Conservation (phyloP, 1,284 basidiomycete genomes). For the Somion occarium region DNA sequence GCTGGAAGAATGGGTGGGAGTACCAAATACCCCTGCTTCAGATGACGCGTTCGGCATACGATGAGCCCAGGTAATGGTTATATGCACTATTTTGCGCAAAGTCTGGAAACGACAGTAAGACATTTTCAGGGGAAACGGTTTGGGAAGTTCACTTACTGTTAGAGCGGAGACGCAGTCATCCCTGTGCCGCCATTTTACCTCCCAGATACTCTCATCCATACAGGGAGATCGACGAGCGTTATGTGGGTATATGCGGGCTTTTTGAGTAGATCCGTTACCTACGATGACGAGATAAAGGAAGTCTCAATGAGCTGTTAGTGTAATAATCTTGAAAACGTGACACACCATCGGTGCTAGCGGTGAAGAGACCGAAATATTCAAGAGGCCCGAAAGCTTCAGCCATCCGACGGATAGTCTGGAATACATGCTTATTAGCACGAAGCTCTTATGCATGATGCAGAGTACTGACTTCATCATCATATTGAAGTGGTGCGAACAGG, state of each 20-base stretch:
- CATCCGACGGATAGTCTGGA: constrained; percentile 43
- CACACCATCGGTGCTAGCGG: constrained; percentile 3
- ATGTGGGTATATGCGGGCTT: constrained; percentile 37
- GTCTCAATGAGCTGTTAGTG: background rate
- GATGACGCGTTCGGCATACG: constrained; percentile 19
- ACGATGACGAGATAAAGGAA: background rate
- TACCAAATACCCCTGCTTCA: constrained; percentile 59
- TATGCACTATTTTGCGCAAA: constrained; percentile 59
- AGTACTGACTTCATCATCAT: constrained; percentile 52
- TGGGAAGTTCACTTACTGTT: constrained; percentile 38
- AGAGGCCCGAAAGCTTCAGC: constrained; percentile 51
- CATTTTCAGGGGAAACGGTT: background rate
- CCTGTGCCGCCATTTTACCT: constrained; percentile 71
- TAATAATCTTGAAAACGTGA: background rate
- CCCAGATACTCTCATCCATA: constrained; percentile 64
- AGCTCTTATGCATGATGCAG: background rate
- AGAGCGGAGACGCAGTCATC: constrained; percentile 69
- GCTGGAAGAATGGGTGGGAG: constrained; percentile 7
- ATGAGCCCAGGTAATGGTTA: constrained; percentile 78
- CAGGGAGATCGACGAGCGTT: constrained; percentile 42
- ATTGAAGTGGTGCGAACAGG: constrained; percentile 51
- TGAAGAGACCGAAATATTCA: constrained; percentile 37
- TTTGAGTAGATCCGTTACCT: background rate
- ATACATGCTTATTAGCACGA: background rate
- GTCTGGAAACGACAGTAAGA: constrained; percentile 36